Base-by-base conservation (phyloP, 169 alveolate species). In the Cystoisospora suis region DNA sequence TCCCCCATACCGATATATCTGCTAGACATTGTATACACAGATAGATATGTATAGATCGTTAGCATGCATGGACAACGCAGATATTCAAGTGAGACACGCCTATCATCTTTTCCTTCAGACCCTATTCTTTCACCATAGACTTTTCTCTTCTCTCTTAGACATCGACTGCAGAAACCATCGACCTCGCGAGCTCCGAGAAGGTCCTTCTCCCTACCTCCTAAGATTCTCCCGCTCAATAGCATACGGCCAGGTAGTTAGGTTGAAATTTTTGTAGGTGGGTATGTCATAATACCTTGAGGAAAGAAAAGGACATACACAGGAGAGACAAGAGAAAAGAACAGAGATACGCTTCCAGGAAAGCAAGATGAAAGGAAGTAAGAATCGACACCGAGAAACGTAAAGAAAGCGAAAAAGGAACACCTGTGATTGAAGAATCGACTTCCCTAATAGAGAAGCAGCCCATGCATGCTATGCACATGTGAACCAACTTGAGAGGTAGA, bases 201-300 rank as follows among this genome's bases (percentile, higher is more conserved):
- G 29, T 5, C 36, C 38, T 27, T 5, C 12, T 20, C n/a, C 91
- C 75, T 34, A 75, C 91, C 91, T 75, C 4, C 87, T 56, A 7
- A 87, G 91, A 47, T 72, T 75, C 7, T 79, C 91, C 0, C 91
- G 86, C 87, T 87, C 87, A 2, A 87, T 86, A 5, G 91, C 91
- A 46, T 87, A 87, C 15, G 91, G 83, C 91, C 91, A 87, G 61
- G 65, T 70, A 4, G 91, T 87, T 7, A 53, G 29, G 56, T 87
- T 87, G 87, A 70, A 87, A 65, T 87, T 70, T 42, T 45, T 75
- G 87, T 87, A 75, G 65, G 80, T 81, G 17, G 91, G 91, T 44
- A 87, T 87, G 15, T 65, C 86, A 61, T 87, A 87, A 29, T 58
- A 87, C 91, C 91, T 87, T 72, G 29, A 49, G 34, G 9, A 29